Percentiles rank a stretch among this genome's conserved stretches.
phyloP scores from a whole-genome alignment of 331 rosid species.

The Telfairia occidentalis region DNA sequence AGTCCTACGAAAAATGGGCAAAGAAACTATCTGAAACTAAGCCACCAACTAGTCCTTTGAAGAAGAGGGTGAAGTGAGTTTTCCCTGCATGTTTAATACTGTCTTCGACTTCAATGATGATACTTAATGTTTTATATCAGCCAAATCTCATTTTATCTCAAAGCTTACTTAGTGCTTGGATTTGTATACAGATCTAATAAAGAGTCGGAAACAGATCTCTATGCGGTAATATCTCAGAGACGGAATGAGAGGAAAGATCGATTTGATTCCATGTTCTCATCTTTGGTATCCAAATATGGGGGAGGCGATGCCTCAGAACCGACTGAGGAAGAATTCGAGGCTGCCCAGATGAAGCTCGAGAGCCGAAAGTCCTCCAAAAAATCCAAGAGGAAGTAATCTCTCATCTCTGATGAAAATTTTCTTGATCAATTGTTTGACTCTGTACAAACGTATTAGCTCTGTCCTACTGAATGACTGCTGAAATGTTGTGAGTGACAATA shows the following conservation, averaged over 20 bases:
- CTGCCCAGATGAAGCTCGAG: constrained; percentile 67
- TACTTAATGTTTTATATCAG: background rate
- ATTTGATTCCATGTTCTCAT: constrained; percentile 70
- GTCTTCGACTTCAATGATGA: background rate
- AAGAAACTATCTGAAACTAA: constrained; percentile 56
- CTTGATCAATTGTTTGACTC: background rate
- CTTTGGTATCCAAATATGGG: constrained; percentile 71
- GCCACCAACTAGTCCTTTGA: constrained; percentile 74
- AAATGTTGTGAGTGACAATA: background rate
- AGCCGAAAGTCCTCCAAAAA: constrained; percentile 45
- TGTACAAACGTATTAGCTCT: constrained; percentile 1
- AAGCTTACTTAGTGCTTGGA: background rate
- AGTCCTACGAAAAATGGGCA: constrained; percentile 70
- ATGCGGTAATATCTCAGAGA: constrained; percentile 61
- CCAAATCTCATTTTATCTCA: background rate
- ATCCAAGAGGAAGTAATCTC: constrained; percentile 37
- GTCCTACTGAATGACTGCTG: background rate
- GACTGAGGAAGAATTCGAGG: constrained; percentile 81
- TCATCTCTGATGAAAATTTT: background rate
- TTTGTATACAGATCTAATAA: constrained; percentile 42
- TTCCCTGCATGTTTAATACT: constrained; percentile 6
- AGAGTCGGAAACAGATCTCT: constrained; percentile 45
- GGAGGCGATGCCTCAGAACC: constrained; percentile 52
- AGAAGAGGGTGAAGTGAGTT: constrained; percentile 51
- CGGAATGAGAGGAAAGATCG: constrained; percentile 51